Evolutionary conservation across 2,329 filamentous ascomycete species (phyloP).

Genomic region (Chaetomiaceae sp.): DNA sequence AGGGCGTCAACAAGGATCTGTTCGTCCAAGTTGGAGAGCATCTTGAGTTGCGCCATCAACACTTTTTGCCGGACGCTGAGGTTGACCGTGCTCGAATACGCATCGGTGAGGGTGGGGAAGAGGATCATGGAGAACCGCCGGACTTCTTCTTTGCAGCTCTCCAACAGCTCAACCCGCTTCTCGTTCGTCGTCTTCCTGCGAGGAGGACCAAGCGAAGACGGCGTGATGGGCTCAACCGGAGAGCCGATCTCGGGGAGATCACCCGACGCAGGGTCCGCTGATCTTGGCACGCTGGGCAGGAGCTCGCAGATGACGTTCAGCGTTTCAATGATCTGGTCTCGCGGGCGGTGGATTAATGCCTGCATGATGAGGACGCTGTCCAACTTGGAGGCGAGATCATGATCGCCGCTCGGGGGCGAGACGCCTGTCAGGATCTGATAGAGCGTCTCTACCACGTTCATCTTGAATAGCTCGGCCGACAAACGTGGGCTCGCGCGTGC

Average conservation of each 20-base stretch:
- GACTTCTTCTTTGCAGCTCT: slow-evolving; percentile 79
- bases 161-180: slow-evolving; percentile 74
- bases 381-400: slow-evolving; percentile 77
- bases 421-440: slow-evolving; percentile 97
- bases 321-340: slow-evolving; percentile 95
- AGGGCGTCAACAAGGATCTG: slow-evolving; percentile 80
- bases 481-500: slow-evolving; percentile 82
- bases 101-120: slow-evolving; percentile 90
- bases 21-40: slow-evolving; percentile 91
- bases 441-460: slow-evolving; percentile 94
- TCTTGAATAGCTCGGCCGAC: slow-evolving; percentile 86
- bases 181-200: slow-evolving; percentile 61
- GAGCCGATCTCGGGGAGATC: slow-evolving; percentile 42
- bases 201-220: slow-evolving; percentile 38
- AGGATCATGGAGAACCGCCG: slow-evolving; percentile 90
- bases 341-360: slow-evolving; percentile 87
- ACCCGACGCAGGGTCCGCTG: slow-evolving; percentile 38
- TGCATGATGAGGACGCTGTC: slow-evolving; percentile 99
- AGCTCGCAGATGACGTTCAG: slow-evolving; percentile 96
- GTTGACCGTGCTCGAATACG: slow-evolving; percentile 96
- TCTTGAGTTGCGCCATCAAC: slow-evolving; percentile 90
- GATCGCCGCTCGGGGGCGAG: slow-evolving; percentile 74
- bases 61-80: slow-evolving; percentile 92
- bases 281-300: slow-evolving; percentile 66
- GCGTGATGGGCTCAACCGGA: slow-evolving; percentile 37